Percentiles rank a stretch among this genome's conserved stretches.
These are phyloP conservation scores for Brettanomyces anomalus DNA, from an alignment of 805 yeast species.

Conservation along the genomic window DNA sequence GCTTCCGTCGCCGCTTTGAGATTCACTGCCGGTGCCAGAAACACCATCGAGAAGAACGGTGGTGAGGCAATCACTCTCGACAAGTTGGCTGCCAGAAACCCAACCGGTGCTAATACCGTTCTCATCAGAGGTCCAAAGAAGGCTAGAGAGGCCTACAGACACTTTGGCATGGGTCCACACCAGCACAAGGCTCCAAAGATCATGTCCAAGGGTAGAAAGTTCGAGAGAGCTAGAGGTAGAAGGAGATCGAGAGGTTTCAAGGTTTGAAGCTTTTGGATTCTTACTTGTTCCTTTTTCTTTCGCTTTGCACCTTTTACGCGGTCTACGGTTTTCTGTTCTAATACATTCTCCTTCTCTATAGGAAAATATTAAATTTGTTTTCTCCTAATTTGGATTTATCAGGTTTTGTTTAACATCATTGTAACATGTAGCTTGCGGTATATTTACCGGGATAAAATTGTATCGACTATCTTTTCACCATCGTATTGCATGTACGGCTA, in stretches of 20 bases:
- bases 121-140: slow-evolving; percentile 98
- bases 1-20: slow-evolving; percentile 97
- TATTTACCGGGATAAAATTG: no score
- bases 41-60: slow-evolving; percentile 95
- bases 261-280: slow-evolving; percentile 57
- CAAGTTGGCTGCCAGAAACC: slow-evolving; percentile 98
- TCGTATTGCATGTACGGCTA: no score
- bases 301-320: no score
- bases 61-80: slow-evolving; percentile 99
- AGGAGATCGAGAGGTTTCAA: slow-evolving; percentile 99
- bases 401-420: no score
- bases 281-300: no score
- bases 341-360: neutral
- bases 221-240: slow-evolving; percentile 99
- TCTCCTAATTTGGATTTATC: no score
- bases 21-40: slow-evolving; percentile 98
- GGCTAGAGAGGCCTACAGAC: slow-evolving; percentile 99
- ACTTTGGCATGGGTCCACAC: slow-evolving; percentile 99
- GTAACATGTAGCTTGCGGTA: no score
- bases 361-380: no score
- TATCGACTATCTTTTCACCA: no score
- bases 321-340: neutral
- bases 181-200: slow-evolving; percentile 99
- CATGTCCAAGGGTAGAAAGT: slow-evolving; percentile 96
- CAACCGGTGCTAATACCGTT: slow-evolving; percentile 98